phyloP scores from a whole-genome alignment of 495 filamentous ascomycete species.

The Aspergillus sparsus region DNA sequence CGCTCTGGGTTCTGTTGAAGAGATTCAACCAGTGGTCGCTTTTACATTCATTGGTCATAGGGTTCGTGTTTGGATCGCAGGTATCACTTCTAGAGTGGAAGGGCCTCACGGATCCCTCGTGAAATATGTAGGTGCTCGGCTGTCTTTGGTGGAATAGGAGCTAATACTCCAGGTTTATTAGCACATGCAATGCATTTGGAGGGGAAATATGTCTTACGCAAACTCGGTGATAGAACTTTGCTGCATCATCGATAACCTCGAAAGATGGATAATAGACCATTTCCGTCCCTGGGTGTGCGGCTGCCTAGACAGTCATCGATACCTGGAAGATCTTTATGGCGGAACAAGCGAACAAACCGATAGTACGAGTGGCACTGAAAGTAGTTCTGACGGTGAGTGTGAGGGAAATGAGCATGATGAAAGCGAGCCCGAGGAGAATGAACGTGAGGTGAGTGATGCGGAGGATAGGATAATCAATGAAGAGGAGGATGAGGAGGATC shows the following conservation, averaged over 20 bases:
- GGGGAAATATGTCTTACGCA: conserved; percentile 7
- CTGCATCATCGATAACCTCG: conserved; percentile 14
- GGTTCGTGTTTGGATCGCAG: conserved; percentile 11
- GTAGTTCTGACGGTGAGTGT: no score
- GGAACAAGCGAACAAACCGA: no score
- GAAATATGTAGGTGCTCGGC: conserved; percentile 9
- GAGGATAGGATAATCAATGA: no score
- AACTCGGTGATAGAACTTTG: neutral
- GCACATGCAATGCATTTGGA: conserved; percentile 19
- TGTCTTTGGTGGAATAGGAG: neutral
- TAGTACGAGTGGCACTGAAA: no score
- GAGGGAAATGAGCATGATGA: no score
- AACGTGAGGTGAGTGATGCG: no score
- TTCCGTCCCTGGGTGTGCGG: conserved; percentile 9
- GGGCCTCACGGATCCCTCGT: neutral
- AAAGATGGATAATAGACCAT: conserved; percentile 6
- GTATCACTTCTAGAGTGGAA: neutral
- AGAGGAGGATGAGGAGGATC: no score
- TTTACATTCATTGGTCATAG: conserved; percentile 9
- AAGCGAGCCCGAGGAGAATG: no score
- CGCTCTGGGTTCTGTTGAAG: neutral
- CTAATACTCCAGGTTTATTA: neutral
- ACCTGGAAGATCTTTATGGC: no score
- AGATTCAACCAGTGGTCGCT: conserved; percentile 7
- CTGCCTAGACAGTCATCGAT: no score